Base-by-base conservation (phyloP, 257 asterid species). In the Lithospermum erythrorhizon region DNA sequence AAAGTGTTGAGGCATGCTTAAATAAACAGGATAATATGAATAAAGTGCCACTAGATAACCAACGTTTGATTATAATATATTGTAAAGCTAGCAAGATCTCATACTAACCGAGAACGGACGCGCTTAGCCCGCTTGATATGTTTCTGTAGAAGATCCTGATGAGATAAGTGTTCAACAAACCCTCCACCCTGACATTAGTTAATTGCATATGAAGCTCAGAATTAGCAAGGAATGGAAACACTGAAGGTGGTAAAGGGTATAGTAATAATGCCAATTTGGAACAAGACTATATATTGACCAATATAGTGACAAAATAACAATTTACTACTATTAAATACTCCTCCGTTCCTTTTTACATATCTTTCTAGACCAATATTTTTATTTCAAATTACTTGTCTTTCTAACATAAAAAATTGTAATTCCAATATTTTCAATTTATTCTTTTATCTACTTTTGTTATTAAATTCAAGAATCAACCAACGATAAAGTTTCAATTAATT, bases 111-210 rank as follows among this genome's bases (percentile, higher is more conserved):
- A 56, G 89, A 82, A 57, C 98, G 81, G 58, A 90, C 84, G 72
- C 79, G 82, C 84, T 87, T 90, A 62, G 98, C 96, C 65, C 84
- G 98, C 68, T 76, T 85, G 73, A 90, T 75, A 72, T 87, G 96
- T 59, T 76, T 74, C 66, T 83, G 90, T 81, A 90, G 76, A 65
- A 90, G 83, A 69, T 87, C 95, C 55, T 76, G 70, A 22, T 76
- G 73, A 35, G 95, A 79, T 77, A 83, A 69, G 64, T 78, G 62
- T 69, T 82, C 95, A 71, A 74, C 67, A 59, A 90, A 79, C 54
- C 55, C 87, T 64, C 80, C 78, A 56, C 71, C 94, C 98, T 87
- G 85, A 74, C 74, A 76, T 57, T 21, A 61, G 29, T 71, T 61
- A 22, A 64, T 57, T 59, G 63, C 35, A 59, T 37, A 24, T 41